Base-by-base conservation (phyloP, 140 eudicot genomes). In the Anethum foeniculum region DNA sequence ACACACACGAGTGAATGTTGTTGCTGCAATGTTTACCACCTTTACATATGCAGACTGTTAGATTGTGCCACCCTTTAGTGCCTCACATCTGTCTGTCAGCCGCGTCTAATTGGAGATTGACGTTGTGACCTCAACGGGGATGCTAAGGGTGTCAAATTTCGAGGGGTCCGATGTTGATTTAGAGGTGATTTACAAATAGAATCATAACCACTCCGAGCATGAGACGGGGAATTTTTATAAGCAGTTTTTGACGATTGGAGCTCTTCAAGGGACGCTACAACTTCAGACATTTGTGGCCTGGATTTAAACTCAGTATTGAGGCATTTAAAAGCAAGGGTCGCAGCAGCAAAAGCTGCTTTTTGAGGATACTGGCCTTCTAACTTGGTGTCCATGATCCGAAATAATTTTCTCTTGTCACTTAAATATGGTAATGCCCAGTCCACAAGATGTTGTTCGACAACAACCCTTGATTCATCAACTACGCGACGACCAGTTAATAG, bases 361-460 rank as follows among this genome's bases (percentile, higher is more conserved):
- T 90, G 86, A 78, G 95, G 92, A 75, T 90, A 90, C 77, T 90
- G 92, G 25, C 95, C 95, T 62, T 88, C 90, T 69, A 90, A 80
- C 71, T 62, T 88, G 27, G 89, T 80, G 78, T 90, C 95, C 95
- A 90, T 90, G 18, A 90, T 88, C 80, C 89, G 80, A 43, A 82
- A 86, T 51, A 90, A 74, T 71, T 77, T 83, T 34, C 90, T 82
- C 52, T 83, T 89, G 81, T 89, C 93, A 44, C 85, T 82, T 65
- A 89, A 82, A 87, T 89, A 87, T 13, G 93, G 93, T 82, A 74
- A 81, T 85, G 93, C 84, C 93, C 93, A 89, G 65, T 87, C 91
- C 6, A 89, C 89, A 51, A 89, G 93, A 83, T 85, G 82, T 36
- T 89, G 89, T 65, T 89, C 91, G 7, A 85, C 18, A 28, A 89